Base-by-base conservation (phyloP, 352 stramenopile genomes). In the Globisporangium splendens region DNA sequence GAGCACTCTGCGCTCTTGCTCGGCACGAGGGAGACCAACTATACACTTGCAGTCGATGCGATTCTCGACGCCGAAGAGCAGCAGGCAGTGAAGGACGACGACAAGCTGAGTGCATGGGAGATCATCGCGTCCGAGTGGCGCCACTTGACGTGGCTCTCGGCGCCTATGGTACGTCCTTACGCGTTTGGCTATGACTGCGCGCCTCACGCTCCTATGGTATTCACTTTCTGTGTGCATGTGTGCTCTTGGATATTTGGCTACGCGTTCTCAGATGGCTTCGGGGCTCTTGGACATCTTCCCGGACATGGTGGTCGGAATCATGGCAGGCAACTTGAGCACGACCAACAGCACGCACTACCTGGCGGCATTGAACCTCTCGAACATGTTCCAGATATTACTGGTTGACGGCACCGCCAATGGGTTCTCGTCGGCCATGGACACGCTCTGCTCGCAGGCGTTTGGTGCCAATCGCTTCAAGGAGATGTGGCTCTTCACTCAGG, bases 401-500 rank as follows among this genome's bases (percentile, higher is more conserved):
- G 56, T 55, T 0, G 47, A 56, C 13, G 66, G 53, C 13, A 41
- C 79, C 13, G 33, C 65, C 2, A 61, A 66, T 42, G 73, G 72
- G 3, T 54, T 71, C 3, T 62, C 58, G 4, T 62, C 59, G 11
- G 68, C 65, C 0, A 50, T 82, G 31, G 67, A 78, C 52, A 83
- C 71, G 14, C 46, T 79, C 18, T 77, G 66, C 39, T 70, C 70
- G 12, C 73, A 86, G 46, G 63, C 67, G 6, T 72, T 64, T 33
- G 73, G 74, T 8, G 71, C 58, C 2, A 66, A 71, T 14, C 65
- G 70, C 22, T 53, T 56, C 8, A 41, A 50, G 3, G 70, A 86
- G 56, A 35, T 84, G n/a, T 79, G 76, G 43, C 31, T 84, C 3
- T 78, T 72, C 24, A 59, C 55, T 0, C 76, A 86, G 50, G 69